Evolutionary conservation across 2,329 filamentous ascomycete species (phyloP).

Genomic region (Penicillium corylophilum): DNA sequence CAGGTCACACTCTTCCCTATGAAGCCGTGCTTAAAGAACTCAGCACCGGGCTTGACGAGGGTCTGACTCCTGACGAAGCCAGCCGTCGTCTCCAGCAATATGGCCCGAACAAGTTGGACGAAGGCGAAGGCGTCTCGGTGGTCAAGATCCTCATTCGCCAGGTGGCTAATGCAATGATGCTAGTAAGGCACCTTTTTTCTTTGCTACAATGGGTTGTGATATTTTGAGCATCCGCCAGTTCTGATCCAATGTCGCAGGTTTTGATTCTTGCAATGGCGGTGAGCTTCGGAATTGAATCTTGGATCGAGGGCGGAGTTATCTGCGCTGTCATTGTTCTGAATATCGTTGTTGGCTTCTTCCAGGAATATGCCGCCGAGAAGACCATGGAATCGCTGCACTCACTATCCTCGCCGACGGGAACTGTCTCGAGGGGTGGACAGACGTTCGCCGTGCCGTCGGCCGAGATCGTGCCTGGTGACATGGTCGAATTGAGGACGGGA

Average conservation of each 20-base stretch:
- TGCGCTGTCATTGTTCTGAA: conserved; percentile 53
- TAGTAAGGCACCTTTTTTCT: neutral
- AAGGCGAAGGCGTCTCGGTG: neutral
- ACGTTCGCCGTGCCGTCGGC: neutral
- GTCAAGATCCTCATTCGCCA: neutral
- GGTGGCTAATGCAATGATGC: neutral
- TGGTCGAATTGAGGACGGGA: conserved; percentile 51
- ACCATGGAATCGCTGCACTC: neutral
- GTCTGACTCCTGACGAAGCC: neutral
- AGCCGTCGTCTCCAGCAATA: neutral
- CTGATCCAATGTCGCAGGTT: conserved; percentile 55
- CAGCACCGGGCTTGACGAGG: neutral
- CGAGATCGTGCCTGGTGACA: conserved; percentile 59
- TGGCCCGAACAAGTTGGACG: neutral
- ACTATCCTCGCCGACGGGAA: neutral
- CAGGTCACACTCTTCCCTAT: neutral
- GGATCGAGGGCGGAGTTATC: conserved; percentile 58
- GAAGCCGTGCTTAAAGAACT: neutral
- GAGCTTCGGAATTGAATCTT: conserved; percentile 53
- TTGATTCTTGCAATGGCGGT: conserved; percentile 70
- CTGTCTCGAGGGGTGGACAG: neutral
- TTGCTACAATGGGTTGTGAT: neutral
- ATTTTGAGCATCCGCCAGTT: neutral
- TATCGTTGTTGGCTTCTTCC: conserved; percentile 19
- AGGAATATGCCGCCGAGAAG: neutral